Base-by-base conservation (phyloP, 768 basidiomycete genomes). In the Mycena belliarum region DNA sequence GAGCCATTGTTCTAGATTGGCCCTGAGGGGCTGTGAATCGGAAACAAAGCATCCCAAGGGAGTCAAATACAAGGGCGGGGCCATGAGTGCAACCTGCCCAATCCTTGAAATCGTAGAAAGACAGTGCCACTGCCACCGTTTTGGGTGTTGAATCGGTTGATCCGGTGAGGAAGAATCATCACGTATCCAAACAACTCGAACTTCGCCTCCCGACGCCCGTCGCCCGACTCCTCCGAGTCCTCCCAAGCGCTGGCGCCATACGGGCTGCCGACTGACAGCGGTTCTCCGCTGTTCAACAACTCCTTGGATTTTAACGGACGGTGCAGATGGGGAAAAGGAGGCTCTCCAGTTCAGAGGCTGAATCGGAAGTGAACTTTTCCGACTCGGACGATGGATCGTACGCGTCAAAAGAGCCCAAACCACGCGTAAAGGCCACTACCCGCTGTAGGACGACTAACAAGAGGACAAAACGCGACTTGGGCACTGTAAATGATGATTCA, bases 61-160 rank as follows among this genome's bases (percentile, higher is more conserved):
- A 25, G n/a, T 33, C 55, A 55, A 63, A 59, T 63, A 63, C 54
- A 63, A 63, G 57, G 61, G 28, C 51, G 23, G 54, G 58, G 58
- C 58, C 6, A 38, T 59, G 57, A 52, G 28, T 29, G 37, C 54
- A 49, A 16, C 15, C 43, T 55, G 54, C 45, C 42, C 28, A 28
- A 14, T 18, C 26, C 25, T n/a, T n/a, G n/a, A n/a, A n/a, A n/a
- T n/a, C n/a, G n/a, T n/a, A n/a, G n/a, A n/a, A n/a, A n/a, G n/a
- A n/a, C n/a, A n/a, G n/a, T n/a, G n/a, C n/a, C n/a, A n/a, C n/a
- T n/a, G n/a, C n/a, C n/a, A n/a, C n/a, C n/a, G n/a, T n/a, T n/a
- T n/a, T n/a, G n/a, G n/a, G n/a, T n/a, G n/a, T n/a, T n/a, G n/a
- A n/a, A n/a, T n/a, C n/a, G n/a, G n/a, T n/a, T n/a, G n/a, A n/a